Percentiles rank a stretch among this genome's conserved stretches.
Evolutionary conservation across 177 flowering plant species (phyloP).

Genomic region (Vitis hybrid): DNA sequence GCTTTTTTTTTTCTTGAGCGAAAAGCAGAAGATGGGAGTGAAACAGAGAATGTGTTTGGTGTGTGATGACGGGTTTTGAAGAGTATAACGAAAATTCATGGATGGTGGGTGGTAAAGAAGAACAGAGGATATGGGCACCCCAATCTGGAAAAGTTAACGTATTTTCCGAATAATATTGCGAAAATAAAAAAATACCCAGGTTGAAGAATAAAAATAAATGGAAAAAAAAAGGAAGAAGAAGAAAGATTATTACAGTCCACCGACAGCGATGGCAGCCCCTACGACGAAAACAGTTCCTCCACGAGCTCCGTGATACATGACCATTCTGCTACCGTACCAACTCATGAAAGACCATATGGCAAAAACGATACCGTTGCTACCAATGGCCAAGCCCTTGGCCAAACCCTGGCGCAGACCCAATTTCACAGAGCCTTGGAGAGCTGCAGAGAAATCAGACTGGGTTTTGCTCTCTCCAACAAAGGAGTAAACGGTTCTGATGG

Average conservation of each 20-base stretch:
- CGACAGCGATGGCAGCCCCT: slow-evolving; percentile 60
- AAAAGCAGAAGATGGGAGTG: no score
- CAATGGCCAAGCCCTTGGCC: slow-evolving; percentile 84
- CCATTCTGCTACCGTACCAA: slow-evolving; percentile 77
- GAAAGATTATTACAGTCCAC: slow-evolving; percentile 62
- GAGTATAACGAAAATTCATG: no score
- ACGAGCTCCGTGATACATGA: slow-evolving; percentile 65
- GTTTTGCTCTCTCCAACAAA: slow-evolving; percentile 74
- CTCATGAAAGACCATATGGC: slow-evolving; percentile 79
- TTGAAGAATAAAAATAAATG: not conserved
- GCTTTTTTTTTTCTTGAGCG: no score
- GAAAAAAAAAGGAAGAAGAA: not conserved
- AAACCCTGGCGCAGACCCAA: slow-evolving; percentile 71
- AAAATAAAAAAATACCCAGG: no score
- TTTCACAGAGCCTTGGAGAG: slow-evolving; percentile 60
- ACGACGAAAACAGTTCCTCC: slow-evolving; percentile 87
- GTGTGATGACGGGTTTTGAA: no score
- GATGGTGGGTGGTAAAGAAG: no score
- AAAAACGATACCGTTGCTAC: slow-evolving; percentile 71
- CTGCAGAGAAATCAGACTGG: slow-evolving; percentile 47
- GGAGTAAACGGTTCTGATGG: slow-evolving; percentile 76
- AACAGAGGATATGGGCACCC: no score
- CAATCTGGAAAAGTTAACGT: no score
- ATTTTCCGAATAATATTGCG: no score
- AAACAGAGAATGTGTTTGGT: no score